A percentile compares a stretch with the other conserved stretches of the same genome.
Evolutionary conservation across 192 early-diverging fungal genomes (phyloP).

Genomic region (Coemansia sp.): DNA sequence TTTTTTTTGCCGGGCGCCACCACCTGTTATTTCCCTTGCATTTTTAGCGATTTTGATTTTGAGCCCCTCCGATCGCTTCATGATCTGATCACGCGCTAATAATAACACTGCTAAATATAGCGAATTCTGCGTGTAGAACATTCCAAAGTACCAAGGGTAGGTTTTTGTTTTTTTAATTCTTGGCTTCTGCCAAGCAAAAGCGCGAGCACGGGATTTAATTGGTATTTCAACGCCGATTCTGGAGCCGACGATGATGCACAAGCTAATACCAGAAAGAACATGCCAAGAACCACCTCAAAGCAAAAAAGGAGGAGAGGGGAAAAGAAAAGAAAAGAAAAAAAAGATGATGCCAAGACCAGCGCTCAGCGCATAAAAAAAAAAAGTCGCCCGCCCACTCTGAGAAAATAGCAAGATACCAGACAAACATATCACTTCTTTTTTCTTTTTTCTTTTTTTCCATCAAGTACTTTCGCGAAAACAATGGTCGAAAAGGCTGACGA

Average conservation of each 20-base stretch:
- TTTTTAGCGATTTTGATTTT: not conserved
- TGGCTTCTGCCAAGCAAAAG: not conserved
- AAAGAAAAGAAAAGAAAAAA: not conserved
- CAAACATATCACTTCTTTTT: no score
- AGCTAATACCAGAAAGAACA: no score
- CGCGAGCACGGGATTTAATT: not conserved
- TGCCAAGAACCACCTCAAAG: constrained; percentile 6
- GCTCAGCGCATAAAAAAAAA: not conserved
- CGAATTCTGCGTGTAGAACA: not conserved
- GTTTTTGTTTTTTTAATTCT: not conserved
- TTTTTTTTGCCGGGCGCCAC: no score
- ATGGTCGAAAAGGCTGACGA: constrained; percentile 6
- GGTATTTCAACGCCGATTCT: not conserved
- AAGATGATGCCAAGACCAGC: not conserved
- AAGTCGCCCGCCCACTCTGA: not conserved
- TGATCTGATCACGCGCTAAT: not conserved
- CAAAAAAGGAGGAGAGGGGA: no score
- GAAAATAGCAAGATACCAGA: not conserved
- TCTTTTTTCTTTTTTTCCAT: not conserved
- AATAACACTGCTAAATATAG: not conserved
- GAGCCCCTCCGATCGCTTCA: not conserved
- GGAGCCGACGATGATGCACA: no score
- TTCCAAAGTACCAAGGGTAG: not conserved
- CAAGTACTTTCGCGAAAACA: no score
- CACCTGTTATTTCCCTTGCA: no score